Evolutionary conservation across 1,284 basidiomycete genomes (phyloP).

Genomic region (Tranzscheliella williamsii): DNA sequence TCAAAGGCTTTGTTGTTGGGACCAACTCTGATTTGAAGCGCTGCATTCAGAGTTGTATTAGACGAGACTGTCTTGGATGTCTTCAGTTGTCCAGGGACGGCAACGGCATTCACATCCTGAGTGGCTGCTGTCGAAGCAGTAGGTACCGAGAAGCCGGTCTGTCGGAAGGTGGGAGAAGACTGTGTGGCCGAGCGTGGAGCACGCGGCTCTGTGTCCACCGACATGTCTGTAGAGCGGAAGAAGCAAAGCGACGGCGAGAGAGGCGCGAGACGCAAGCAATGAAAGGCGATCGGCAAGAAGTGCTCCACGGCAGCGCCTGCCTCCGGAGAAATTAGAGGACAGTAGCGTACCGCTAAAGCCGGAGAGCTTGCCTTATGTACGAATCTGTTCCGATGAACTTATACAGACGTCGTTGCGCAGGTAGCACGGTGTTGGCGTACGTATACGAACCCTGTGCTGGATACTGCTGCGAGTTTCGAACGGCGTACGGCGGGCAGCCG

Average conservation of each 20-base stretch:
- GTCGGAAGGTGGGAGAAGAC: constrained; percentile 40
- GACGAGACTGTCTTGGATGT: constrained; percentile 28
- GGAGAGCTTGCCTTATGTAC: no score
- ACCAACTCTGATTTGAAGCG: constrained; percentile 4
- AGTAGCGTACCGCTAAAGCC: no score
- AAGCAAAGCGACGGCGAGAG: neutral
- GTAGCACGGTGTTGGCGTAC: no score
- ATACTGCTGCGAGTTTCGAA: no score
- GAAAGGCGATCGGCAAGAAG: neutral
- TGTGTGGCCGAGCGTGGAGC: constrained; percentile 26
- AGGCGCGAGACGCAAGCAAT: neutral
- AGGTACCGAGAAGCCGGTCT: constrained; percentile 41
- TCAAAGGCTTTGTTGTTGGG: constrained; percentile 1
- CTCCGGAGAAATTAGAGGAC: neutral
- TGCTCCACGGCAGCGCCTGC: neutral
- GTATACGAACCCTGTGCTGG: no score
- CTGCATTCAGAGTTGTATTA: constrained; percentile 37
- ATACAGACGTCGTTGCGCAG: no score
- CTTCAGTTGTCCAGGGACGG: constrained; percentile 10
- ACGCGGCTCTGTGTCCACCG: constrained; percentile 33
- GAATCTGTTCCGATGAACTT: no score
- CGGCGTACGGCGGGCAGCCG: no score
- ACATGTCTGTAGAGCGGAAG: no score
- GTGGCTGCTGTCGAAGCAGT: constrained; percentile 31
- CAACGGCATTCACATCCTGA: constrained; percentile 26